phyloP scores from a whole-genome alignment of 331 rosid species.

The Quercus lobata region DNA sequence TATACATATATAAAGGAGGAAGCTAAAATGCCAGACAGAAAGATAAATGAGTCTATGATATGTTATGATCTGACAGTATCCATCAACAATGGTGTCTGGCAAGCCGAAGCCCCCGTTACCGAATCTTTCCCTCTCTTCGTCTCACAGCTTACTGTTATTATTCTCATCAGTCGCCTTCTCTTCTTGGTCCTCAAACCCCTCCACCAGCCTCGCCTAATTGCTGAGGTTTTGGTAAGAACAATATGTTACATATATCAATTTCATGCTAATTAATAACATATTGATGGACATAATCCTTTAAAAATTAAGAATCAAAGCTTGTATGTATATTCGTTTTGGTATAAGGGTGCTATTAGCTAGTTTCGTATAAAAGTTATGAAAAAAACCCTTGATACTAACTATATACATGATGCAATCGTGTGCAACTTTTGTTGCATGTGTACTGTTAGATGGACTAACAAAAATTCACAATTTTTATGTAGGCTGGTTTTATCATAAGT shows the following conservation, averaged over 20 bases:
- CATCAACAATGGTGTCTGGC: slow-evolving; percentile 13
- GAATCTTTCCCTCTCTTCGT: slow-evolving; percentile 20
- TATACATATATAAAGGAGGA: neutral
- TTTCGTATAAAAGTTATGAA: too few relatives aligned
- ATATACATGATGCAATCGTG: too few relatives aligned
- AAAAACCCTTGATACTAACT: too few relatives aligned
- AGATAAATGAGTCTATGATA: neutral
- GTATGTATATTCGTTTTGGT: too few relatives aligned
- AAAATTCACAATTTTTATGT: neutral
- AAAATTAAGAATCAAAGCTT: too few relatives aligned
- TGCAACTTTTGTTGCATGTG: neutral
- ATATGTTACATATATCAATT: neutral
- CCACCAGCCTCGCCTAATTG: slow-evolving; percentile 50
- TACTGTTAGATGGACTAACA: neutral
- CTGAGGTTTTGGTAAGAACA: slow-evolving; percentile 49
- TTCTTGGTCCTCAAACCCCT: slow-evolving; percentile 36
- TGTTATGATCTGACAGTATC: neutral
- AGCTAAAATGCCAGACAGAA: neutral
- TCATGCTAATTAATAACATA: neutral
- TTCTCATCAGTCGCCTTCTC: slow-evolving; percentile 27
- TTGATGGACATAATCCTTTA: too few relatives aligned
- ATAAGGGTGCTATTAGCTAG: neutral
- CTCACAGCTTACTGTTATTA: slow-evolving; percentile 28
- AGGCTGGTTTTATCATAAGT: slow-evolving; percentile 56
- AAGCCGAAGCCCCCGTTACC: slow-evolving; percentile 17